Base-by-base conservation (phyloP, 208 protist species). In the Endotrypanum monterogeii region DNA sequence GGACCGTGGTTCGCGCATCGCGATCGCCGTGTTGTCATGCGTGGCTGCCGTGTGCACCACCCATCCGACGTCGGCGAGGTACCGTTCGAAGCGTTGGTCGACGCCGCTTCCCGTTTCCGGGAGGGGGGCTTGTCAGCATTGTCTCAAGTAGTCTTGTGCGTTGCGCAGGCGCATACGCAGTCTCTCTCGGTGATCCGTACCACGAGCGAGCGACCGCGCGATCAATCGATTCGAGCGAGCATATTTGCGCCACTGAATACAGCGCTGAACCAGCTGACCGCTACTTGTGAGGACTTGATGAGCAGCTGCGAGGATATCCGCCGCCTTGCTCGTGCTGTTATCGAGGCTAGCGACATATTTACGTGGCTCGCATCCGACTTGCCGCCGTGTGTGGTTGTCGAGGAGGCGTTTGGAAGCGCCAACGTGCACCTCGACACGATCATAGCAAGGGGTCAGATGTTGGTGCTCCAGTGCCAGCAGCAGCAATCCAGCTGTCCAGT, bases 311-410 rank as follows among this genome's bases (percentile, higher is more conserved):
- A 74, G 39, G 77, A 79, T n/a, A 37, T 78, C 63, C 77, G 82
- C 18, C 60, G 63, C 8, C 63, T 80, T 56, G 75, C 74, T 1
- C 75, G 84, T 46, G 80, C 79, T 28, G 56, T 84, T 20, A 61
- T 75, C 16, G 73, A 83, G 48, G 83, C 80, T 11, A 73, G 79
- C 41, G 74, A 84, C 65, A 8, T 87, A 55, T 87, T 84, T 66
- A 84, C 80, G 37, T 87, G 79, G 83, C 67, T 80, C 28, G 71
- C 70, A 5, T 61, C 63, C 0, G 65, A 48, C 52, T 56, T 58
- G 30, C 70, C 69, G 50, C 76, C 76, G 16, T 75, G 75, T 28
- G 68, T 72, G n/a, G 70, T 72, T 16, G 67, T 67, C 30, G 70
- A 80, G 54, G 76, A 80, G 25, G 76, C 76, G 20, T 80, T 83